These are phyloP conservation scores for Scenedesmus sp. DNA, from an alignment of 163 green algal species.

Conservation along the genomic window DNA sequence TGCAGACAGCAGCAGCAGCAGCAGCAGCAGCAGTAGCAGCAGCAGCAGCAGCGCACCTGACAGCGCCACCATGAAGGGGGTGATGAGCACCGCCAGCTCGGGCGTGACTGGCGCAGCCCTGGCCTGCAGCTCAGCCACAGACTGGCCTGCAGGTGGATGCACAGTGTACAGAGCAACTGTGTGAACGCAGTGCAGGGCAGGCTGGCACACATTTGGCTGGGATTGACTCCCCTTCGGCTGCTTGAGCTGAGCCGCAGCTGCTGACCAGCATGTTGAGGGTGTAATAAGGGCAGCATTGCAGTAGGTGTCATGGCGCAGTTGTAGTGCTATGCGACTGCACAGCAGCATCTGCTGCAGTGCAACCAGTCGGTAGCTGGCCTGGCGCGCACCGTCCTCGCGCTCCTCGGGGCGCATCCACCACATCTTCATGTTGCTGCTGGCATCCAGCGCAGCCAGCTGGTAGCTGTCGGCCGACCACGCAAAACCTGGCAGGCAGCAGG, in stretches of 20 bases:
- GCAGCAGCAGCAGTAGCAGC: neutral
- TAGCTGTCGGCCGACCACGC: constrained; percentile 60
- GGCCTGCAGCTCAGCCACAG: constrained; percentile 48
- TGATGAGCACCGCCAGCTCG: constrained; percentile 55
- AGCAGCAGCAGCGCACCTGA: constrained; percentile 20
- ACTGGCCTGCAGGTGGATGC: constrained; percentile 43
- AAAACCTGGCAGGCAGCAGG: constrained; percentile 19
- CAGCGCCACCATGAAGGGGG: constrained; percentile 49
- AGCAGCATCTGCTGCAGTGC: neutral
- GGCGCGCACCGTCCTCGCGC: constrained; percentile 6
- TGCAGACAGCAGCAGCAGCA: neutral
- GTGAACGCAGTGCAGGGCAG: too few relatives aligned
- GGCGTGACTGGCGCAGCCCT: constrained; percentile 50
- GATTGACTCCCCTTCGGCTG: too few relatives aligned
- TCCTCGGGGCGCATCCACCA: constrained; percentile 64
- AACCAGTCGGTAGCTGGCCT: neutral
- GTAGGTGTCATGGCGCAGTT: too few relatives aligned
- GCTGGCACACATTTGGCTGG: too few relatives aligned
- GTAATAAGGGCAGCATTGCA: too few relatives aligned
- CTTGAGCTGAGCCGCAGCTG: too few relatives aligned
- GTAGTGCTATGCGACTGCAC: too few relatives aligned
- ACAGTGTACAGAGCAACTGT: neutral
- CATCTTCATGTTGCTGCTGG: constrained; percentile 51
- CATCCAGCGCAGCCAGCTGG: constrained; percentile 62
- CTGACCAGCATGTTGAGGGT: too few relatives aligned